Evolutionary conservation across 2,329 filamentous ascomycete species (phyloP).

Genomic region (Fonsecaea pedrosoi): DNA sequence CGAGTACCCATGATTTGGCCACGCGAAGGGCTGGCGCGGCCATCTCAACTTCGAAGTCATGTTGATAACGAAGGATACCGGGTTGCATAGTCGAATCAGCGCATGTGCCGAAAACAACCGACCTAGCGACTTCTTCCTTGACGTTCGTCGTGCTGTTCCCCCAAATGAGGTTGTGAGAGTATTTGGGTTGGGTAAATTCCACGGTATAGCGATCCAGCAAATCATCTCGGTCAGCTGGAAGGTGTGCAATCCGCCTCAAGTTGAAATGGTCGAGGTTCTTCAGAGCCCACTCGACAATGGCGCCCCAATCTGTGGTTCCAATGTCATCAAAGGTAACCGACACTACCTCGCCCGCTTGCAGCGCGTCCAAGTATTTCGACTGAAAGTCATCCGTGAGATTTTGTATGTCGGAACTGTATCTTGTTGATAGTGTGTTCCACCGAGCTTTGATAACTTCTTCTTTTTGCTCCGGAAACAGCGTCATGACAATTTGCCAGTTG

Average conservation of each 20-base stretch:
- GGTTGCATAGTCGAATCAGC: conserved; percentile 14
- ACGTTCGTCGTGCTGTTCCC: conserved; percentile 42
- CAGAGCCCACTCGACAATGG: conserved; percentile 55
- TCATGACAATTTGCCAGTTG: conserved; percentile 54
- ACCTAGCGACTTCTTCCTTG: conserved; percentile 46
- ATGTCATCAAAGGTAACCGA: conserved; percentile 53
- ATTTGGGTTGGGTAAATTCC: conserved; percentile 44
- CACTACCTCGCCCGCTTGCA: conserved; percentile 52
- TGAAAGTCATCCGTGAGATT: conserved; percentile 57
- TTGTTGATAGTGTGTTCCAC: conserved; percentile 48
- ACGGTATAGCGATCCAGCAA: conserved; percentile 53
- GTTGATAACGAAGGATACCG: conserved; percentile 12
- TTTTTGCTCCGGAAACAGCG: conserved; percentile 51
- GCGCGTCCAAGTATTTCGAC: conserved; percentile 53
- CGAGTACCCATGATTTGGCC: conserved; percentile 57
- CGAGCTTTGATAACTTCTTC: conserved; percentile 48
- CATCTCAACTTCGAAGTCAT: conserved; percentile 19
- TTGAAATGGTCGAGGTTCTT: conserved; percentile 50
- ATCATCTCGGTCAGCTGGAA: conserved; percentile 53
- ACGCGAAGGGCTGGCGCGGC: conserved; percentile 29
- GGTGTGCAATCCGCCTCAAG: conserved; percentile 47
- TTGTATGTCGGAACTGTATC: conserved; percentile 49
- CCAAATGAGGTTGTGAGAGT: conserved; percentile 48
- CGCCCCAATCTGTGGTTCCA: conserved; percentile 54
- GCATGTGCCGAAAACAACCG: conserved; percentile 47